Base-by-base conservation (phyloP, 2,329 filamentous ascomycete genomes). In the Aspergillus unguis region DNA sequence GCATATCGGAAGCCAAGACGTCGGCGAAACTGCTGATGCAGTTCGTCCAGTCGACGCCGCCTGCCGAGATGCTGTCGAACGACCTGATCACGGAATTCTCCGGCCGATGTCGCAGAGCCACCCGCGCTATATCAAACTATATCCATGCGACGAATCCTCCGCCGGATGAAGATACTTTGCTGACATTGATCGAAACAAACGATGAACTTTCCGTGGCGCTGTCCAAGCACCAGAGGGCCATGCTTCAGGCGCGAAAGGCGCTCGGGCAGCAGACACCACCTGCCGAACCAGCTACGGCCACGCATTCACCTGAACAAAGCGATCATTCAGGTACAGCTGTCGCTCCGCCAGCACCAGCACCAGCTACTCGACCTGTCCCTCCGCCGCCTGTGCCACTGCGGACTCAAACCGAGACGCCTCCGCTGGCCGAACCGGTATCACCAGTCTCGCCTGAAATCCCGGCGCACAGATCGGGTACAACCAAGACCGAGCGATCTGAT, bases 81-180 rank as follows among this genome's bases (percentile, higher is more conserved):
- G 92, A 96, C n/a, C 80, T 99, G 48, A 85, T 96, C 68, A 88
- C 86, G 67, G 94, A 99, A 74, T 97, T 99, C 68, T 84, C 86
- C 44, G 87, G 94, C 62, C 86, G 94, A 26, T 97, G 92, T 67
- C 84, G 86, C 58, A 82, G 84, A 50, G 92, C 92, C 4, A 86
- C 88, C 48, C 82, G 86, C 49, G 90, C 87, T 65, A 85, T 97
- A 62, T 91, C 96, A 65, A 79, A 80, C 31, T 97, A 95, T 73
- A 96, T 97, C 78, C 80, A 85, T 38, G 83, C 85, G 43, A 85
- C 87, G 52, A 82, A 90, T 66, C 92, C 92, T 0, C 69, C 83
- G 1, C 92, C 92, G 0, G 94, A 97, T 70, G 92, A 96, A 64
- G 87, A 96, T 61, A 97, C 92, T 1, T 90, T 97, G 82, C 85